Percentiles rank a stretch among this genome's conserved stretches.
Conservation (phyloP, 306 rosid species). For the Vicia villosa region DNA sequence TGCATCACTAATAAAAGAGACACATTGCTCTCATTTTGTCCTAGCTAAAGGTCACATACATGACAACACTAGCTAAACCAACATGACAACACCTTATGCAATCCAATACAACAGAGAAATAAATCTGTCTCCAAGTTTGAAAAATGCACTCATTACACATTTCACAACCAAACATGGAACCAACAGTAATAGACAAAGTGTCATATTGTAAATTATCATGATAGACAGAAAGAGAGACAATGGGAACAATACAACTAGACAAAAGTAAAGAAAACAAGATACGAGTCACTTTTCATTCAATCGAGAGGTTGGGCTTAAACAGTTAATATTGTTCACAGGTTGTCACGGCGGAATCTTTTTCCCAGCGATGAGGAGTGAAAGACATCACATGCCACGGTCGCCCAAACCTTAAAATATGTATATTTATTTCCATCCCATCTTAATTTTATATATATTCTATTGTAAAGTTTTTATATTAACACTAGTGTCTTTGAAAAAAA, state of each 20-base stretch:
- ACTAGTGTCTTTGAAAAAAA: too few relatives aligned
- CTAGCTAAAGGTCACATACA: too few relatives aligned
- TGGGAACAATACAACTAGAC: conserved; percentile 41
- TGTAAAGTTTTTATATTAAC: too few relatives aligned
- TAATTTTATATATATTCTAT: too few relatives aligned
- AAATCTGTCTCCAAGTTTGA: background rate
- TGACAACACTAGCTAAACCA: too few relatives aligned
- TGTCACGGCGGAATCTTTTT: conserved; percentile 39
- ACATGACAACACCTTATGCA: background rate
- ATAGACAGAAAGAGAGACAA: conserved; percentile 25
- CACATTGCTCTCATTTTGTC: too few relatives aligned
- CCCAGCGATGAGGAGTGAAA: conserved; percentile 38
- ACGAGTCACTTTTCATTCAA: conserved; percentile 20
- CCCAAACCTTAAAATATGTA: conserved; percentile 32
- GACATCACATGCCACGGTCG: conserved; percentile 40
- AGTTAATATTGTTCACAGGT: conserved; percentile 39
- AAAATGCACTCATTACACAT: background rate
- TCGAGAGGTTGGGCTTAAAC: conserved; percentile 40
- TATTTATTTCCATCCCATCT: too few relatives aligned
- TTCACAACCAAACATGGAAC: background rate
- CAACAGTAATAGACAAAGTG: background rate
- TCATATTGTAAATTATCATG: background rate
- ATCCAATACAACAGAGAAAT: background rate
- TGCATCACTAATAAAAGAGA: too few relatives aligned
- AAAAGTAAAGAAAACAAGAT: conserved; percentile 35